phyloP scores from a whole-genome alignment of 2,329 filamentous ascomycete genomes.

The Falciphora oryzae region DNA sequence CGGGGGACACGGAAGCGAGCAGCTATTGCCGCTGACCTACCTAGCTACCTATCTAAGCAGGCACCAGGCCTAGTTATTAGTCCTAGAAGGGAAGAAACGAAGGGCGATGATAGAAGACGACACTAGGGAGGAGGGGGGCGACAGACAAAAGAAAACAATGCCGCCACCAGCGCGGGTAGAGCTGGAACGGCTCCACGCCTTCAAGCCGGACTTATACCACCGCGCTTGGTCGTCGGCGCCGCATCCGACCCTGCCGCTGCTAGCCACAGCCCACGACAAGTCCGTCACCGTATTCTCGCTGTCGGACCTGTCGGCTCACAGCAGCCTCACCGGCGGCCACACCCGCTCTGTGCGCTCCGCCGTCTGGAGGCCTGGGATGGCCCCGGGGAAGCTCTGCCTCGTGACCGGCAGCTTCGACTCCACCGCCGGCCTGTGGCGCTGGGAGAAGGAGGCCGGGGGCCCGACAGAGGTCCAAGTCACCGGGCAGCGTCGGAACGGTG shows the following conservation, averaged over 20 bases:
- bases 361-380: conserved; percentile 76
- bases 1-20: no score
- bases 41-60: no score
- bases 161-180: background rate
- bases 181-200: conserved; percentile 32
- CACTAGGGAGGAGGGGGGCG: no score
- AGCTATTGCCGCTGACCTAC: no score
- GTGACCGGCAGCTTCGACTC: conserved; percentile 93
- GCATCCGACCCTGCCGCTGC: conserved; percentile 79
- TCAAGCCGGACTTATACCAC: conserved; percentile 53
- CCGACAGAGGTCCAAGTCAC: conserved; percentile 10
- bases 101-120: no score
- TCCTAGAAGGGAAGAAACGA: no score
- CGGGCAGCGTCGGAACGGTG: conserved; percentile 13
- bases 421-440: conserved; percentile 79
- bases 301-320: conserved; percentile 70
- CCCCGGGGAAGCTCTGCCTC: conserved; percentile 62
- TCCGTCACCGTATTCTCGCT: conserved; percentile 87
- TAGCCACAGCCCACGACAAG: conserved; percentile 85
- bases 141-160: no score
- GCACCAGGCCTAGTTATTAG: no score
- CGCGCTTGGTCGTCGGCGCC: conserved; percentile 83
- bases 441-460: conserved; percentile 41
- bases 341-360: conserved; percentile 80
- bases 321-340: conserved; percentile 78